Conservation (phyloP, 129 eudicot species). For the Flaveria linearis region DNA sequence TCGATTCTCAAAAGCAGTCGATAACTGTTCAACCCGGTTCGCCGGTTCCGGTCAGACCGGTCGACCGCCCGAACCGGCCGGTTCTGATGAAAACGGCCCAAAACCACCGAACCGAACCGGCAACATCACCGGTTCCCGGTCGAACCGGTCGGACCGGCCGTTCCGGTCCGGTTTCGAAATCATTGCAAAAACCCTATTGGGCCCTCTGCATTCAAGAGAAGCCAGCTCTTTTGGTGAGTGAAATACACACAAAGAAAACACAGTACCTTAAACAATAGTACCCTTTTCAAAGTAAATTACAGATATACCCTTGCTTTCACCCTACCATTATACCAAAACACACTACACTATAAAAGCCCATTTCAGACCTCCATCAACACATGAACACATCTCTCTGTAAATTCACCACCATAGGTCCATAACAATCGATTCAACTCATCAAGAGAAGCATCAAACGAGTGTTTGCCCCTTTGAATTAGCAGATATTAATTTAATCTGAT, state of each 20-base stretch:
- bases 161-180: too few species aligned
- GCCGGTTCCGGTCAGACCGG: too few species aligned
- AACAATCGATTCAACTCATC: conserved; percentile 13
- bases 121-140: too few species aligned
- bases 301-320: conserved; percentile 12
- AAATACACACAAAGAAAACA: neutral
- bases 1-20: too few species aligned
- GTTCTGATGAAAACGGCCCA: too few species aligned
- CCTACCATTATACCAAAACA: neutral
- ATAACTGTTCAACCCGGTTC: too few species aligned
- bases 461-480: conserved; percentile 29
- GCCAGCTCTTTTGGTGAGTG: conserved; percentile 14
- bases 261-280: conserved; percentile 9
- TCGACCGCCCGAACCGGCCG: too few species aligned
- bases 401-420: neutral
- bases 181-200: conserved; percentile 24
- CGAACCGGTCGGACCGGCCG: too few species aligned
- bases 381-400: conserved; percentile 20
- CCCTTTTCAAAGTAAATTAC: conserved; percentile 24
- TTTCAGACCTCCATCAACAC: conserved; percentile 26
- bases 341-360: conserved; percentile 10
- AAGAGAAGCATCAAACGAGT: conserved; percentile 28
- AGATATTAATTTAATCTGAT: conserved; percentile 21
- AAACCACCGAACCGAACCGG: too few species aligned
- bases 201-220: conserved; percentile 26